Evolutionary conservation across 768 basidiomycete genomes (phyloP), one percentile per base, ranked within the genome.

Genomic region (Calocybe gangraenosa): DNA sequence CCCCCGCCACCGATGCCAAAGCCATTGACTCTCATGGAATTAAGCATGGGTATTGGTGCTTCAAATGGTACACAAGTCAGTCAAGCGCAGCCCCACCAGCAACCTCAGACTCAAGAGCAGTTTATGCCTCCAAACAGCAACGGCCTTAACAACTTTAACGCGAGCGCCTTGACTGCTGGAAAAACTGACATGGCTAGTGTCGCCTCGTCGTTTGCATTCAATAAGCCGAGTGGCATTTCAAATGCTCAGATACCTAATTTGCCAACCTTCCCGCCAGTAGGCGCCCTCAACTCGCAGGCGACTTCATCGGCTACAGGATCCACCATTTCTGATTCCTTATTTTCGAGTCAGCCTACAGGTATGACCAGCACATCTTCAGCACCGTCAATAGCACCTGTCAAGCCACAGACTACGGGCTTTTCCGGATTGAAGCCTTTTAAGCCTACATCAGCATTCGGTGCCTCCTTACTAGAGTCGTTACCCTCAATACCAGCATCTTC

Each of bases 381-480:
- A 35, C 49, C 57, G 7, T 61, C 64, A 15, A 47, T 56, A 4
- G 47, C 60, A 9, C 56, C 62, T 7, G 40, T 77, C 23, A 69
- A 71, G 46, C 59, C 75, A 4, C 78, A 79, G 42, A 51, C 68
- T 20, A 78, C 76, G 14, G 78, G 78, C 3, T 73, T 77, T 32
- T 68, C 74, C 19, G 84, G 82, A 4, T 60, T 90, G 52, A 89
- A 85, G 58, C 78, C 86, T 5, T 92, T 92, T 72, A 89, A 90
- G 57, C 90, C 90, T 2, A 75, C 82, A 2, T 86, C 83, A 2
- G 82, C 78, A 33, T 92, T 92, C 58, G 90, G 90, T 22, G 81
- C 85, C 25, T 78, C 81, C 13, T 60, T 92, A 32, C 56, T 92
- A 48, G 85, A 85, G 40, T 76, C 79, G 2, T 64, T 92, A 30